These are phyloP conservation scores for Fusarium continuum DNA, from an alignment of 2,329 filamentous ascomycete species.

Conservation along the genomic window DNA sequence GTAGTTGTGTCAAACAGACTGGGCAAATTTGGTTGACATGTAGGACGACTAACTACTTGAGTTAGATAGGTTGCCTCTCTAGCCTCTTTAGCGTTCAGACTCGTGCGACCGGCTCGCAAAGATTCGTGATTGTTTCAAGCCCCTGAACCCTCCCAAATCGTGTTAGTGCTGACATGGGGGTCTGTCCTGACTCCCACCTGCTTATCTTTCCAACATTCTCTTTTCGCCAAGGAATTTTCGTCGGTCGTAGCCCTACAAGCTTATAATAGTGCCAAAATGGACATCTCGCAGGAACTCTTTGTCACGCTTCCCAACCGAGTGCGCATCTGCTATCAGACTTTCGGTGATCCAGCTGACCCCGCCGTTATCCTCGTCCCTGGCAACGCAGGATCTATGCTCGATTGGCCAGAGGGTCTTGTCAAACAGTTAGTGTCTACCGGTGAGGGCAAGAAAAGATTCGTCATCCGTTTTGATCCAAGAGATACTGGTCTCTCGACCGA, in stretches of 20 bases:
- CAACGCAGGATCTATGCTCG: constrained; percentile 38
- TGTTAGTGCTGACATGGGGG: constrained; percentile 13
- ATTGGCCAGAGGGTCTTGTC: constrained; percentile 36
- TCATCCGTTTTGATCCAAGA: constrained; percentile 39
- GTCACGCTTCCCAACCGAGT: constrained; percentile 39
- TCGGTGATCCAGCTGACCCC: constrained; percentile 38
- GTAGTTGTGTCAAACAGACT: too few relatives aligned
- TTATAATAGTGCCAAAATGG: background rate
- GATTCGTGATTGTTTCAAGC: too few relatives aligned
- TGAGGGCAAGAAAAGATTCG: constrained; percentile 16
- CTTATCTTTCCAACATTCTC: background rate
- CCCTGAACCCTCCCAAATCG: too few relatives aligned
- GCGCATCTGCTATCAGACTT: constrained; percentile 45
- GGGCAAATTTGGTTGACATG: too few relatives aligned
- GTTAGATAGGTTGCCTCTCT: too few relatives aligned
- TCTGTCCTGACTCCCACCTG: too few relatives aligned
- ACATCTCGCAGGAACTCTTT: constrained; percentile 40
- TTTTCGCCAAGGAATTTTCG: background rate
- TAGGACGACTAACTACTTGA: too few relatives aligned
- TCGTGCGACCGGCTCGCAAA: too few relatives aligned
- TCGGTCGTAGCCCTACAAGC: background rate
- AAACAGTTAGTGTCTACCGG: constrained; percentile 24
- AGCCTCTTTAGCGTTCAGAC: too few relatives aligned
- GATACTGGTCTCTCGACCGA: constrained; percentile 41
- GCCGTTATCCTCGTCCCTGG: constrained; percentile 41